Conservation (phyloP, 768 basidiomycete genomes). For the Suillus brevipes region DNA sequence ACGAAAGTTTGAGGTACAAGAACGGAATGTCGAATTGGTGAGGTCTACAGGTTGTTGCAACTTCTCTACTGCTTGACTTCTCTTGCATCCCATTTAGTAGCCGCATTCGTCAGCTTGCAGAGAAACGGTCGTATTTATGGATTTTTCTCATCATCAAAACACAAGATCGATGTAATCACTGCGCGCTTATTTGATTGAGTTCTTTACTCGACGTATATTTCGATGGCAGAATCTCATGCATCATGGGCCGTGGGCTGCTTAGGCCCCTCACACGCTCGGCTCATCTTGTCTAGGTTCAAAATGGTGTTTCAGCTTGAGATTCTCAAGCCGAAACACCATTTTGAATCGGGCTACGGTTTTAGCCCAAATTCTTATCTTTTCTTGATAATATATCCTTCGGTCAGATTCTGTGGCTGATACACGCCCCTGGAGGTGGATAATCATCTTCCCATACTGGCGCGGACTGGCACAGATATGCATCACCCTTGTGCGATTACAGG, state of each 20-base stretch:
- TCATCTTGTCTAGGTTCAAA: too few species aligned
- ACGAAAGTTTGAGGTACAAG: too few species aligned
- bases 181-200: not conserved
- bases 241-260: too few species aligned
- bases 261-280: too few species aligned
- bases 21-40: too few species aligned
- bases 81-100: not conserved
- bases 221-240: not conserved
- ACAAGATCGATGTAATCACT: not conserved
- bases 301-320: too few species aligned
- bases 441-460: not conserved
- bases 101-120: not conserved
- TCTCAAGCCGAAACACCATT: too few species aligned
- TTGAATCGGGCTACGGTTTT: too few species aligned
- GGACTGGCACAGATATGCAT: not conserved
- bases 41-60: too few species aligned
- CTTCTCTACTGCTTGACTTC: not conserved
- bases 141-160: not conserved
- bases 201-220: not conserved
- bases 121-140: not conserved
- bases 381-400: too few species aligned
- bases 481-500: not conserved
- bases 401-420: not conserved
- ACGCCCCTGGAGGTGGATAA: not conserved
- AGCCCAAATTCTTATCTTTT: too few species aligned